Evolutionary conservation across 805 yeast genomes (phyloP), one percentile per base, ranked within the genome.

Genomic region (Isabelozyma pseudorhagii): DNA sequence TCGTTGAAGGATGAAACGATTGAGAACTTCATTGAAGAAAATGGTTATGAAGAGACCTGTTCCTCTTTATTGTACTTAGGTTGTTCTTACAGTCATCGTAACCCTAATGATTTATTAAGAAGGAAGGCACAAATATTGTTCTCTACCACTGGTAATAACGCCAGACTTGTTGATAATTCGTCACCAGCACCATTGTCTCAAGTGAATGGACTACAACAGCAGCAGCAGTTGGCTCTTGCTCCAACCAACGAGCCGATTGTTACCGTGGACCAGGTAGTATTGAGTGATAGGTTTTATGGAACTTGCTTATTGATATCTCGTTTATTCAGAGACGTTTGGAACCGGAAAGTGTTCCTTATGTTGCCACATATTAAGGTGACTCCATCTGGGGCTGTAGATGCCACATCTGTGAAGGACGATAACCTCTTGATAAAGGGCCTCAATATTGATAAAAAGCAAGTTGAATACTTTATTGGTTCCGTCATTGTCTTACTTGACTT

Each of bases 251-350:
- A 64, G 6, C 55, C 57, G 52, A 78, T 56, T 63, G 79, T 59
- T 45, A 60, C 80, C 38, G 76, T 85, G 45, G 88, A 85, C 54
- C 85, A 84, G 63, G 96, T 93, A n/a, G 82, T 88, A 29, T 77
- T 94, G 52, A 89, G 97, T 68, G 96, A 96, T 57, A 76, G 97
- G 56, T 91, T 92, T 59, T 92, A 89, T 64, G 98, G 97, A 44
- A 81, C 89, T 14, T 85, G 93, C 11, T 77, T 90, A 25, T 79
- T 91, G 50, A 74, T 91, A 31, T 79, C 97, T 0, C 80, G 98
- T 56, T 67, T 92, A 14, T 82, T 93, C 54, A 79, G 96, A 54
- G 85, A 84, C 15, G 75, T 83, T 44, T 94, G 99, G 99, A 77
- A 77, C 48, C 74, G 74, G 36, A 84, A 82, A 47, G 87, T 92